phyloP scores from a whole-genome alignment of 805 yeast genomes.

The Schizosaccharomyces pombe region DNA sequence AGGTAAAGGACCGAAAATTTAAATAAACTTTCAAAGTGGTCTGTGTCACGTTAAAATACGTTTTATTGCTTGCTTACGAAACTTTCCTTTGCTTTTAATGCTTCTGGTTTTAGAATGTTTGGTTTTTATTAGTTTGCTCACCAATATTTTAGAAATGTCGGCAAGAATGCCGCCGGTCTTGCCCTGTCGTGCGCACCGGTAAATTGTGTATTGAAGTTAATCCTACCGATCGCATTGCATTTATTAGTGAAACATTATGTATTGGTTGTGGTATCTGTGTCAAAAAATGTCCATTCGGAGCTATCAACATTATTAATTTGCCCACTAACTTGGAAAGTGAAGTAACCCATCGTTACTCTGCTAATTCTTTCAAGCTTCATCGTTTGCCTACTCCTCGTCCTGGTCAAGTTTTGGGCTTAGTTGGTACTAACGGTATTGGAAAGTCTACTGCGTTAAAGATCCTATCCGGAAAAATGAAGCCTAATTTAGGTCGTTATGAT shows the following conservation, averaged over 20 bases:
- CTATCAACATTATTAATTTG: slow-evolving; percentile 81
- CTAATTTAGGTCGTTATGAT: slow-evolving; percentile 81
- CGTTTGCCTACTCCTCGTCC: slow-evolving; percentile 97
- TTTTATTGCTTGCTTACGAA: too few relatives aligned
- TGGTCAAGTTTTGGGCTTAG: slow-evolving; percentile 92
- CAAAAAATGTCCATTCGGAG: slow-evolving; percentile 94
- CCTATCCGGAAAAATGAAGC: slow-evolving; percentile 91
- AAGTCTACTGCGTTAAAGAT: slow-evolving; percentile 92
- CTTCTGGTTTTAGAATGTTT: background rate
- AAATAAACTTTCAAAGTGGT: too few relatives aligned
- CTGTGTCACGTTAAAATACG: too few relatives aligned
- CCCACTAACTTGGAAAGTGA: slow-evolving; percentile 85
- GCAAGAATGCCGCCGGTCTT: slow-evolving; percentile 88
- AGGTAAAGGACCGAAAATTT: too few relatives aligned
- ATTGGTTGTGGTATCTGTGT: slow-evolving; percentile 99
- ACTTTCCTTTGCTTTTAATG: too few relatives aligned
- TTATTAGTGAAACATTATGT: slow-evolving; percentile 68
- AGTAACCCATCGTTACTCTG: slow-evolving; percentile 92
- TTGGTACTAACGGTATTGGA: slow-evolving; percentile 98
- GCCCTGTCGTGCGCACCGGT: slow-evolving; percentile 97
- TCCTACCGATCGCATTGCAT: slow-evolving; percentile 77
- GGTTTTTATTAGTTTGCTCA: background rate
- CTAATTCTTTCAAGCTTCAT: slow-evolving; percentile 90
- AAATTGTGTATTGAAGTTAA: slow-evolving; percentile 91
- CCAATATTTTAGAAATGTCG: slow-evolving; percentile 40